Base-by-base conservation (phyloP, 2,329 filamentous ascomycete genomes). In the Penicillium janthinellum region DNA sequence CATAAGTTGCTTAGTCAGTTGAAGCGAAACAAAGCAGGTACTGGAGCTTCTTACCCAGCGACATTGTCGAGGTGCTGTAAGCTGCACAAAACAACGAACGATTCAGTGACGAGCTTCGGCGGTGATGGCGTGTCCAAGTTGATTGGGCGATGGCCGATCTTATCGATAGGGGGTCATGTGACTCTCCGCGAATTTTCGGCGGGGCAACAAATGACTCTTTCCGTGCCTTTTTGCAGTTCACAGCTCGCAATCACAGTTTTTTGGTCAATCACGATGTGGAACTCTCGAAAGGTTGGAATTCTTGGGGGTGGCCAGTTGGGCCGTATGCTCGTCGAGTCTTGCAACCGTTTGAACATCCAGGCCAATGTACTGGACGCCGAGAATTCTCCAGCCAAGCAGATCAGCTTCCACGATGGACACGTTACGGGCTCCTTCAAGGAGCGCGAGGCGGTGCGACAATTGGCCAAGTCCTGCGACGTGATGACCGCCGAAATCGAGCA, bases 401-500 rank as follows among this genome's bases (percentile, higher is more conserved):
- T 95, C 71, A 92, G 90, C 77, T 85, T 86, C 66, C 90, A 90
- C 74, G 78, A 83, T 66, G 82, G 83, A 64, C 92, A 97, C 73
- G 86, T 96, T 59, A 84, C 87, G 17, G 94, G 93, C 59, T 96
- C 92, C 0, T 97, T 96, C 83, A 93, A 92, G 73, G 90, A 96
- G 67, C 81, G 88, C 0, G 85, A 86, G 37, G 89, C 90, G 65
- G 92, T 98, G 65, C 86, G 88, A 45, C 83, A 91, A 74, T 82
- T 98, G n/a, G 92, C 94, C 2, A 79, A 84, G 41, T 79, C 82
- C 37, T 92, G 88, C 68, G 91, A 96, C 73, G 86, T 96, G 15
- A 81, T 97, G 62, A 97, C 92, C 0, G 91, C 96, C 14, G 94
- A 98, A 77, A 97, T 96, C 64, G 94, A 98, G 81, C 94, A 97